phyloP scores from a whole-genome alignment of 352 stramenopile genomes.

The Pythium phragmiticola region DNA sequence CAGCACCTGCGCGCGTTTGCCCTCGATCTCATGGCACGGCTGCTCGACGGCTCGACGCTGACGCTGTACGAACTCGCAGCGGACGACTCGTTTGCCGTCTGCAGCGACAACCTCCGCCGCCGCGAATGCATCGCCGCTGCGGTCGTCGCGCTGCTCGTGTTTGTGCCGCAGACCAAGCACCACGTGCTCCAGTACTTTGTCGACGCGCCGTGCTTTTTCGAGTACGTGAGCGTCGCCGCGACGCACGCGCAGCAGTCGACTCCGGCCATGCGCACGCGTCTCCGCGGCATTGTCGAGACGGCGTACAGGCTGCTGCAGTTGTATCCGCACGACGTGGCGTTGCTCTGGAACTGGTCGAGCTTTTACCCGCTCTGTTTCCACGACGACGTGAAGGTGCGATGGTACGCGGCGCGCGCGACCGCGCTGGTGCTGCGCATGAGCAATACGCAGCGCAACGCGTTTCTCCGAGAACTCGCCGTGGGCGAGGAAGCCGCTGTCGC shows the following conservation, averaged over 20 bases:
- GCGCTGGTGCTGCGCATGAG: constrained; percentile 66
- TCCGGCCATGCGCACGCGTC: constrained; percentile 29
- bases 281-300: constrained; percentile 58
- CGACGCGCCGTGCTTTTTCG: constrained; percentile 72
- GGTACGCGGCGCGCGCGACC: constrained; percentile 61
- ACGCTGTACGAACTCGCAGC: constrained; percentile 38
- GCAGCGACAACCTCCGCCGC: constrained; percentile 46
- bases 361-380: constrained; percentile 84
- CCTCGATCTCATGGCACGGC: constrained; percentile 64
- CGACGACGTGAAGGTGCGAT: constrained; percentile 52
- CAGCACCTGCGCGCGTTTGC: constrained; percentile 68
- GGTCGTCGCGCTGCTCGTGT: constrained; percentile 51
- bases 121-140: constrained; percentile 54
- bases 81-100: constrained; percentile 24
- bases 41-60: constrained; percentile 48
- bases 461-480: constrained; percentile 53
- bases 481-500: constrained; percentile 46
- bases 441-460: constrained; percentile 61
- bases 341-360: constrained; percentile 79
- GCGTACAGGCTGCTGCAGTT: constrained; percentile 54
- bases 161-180: constrained; percentile 52
- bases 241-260: constrained; percentile 40
- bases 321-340: constrained; percentile 48
- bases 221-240: constrained; percentile 52
- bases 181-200: constrained; percentile 66